Conservation (phyloP, 495 filamentous ascomycete species). For the Diplogelasinospora grovesii region DNA sequence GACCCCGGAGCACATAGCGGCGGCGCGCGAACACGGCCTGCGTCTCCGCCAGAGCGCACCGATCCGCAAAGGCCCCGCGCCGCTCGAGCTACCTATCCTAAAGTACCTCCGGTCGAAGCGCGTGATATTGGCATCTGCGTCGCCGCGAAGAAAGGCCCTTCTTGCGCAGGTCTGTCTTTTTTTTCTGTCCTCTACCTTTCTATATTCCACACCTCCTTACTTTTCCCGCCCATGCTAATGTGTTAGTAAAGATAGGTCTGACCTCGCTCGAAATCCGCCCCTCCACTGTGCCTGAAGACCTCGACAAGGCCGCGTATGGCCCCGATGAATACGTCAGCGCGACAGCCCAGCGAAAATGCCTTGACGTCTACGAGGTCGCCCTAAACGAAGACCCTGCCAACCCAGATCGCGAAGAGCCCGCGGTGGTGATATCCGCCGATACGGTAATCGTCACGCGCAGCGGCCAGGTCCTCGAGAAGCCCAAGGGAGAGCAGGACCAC, state of each 20-base stretch:
- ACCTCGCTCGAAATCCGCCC: slow-evolving; percentile 73
- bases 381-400: slow-evolving; percentile 37
- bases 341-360: slow-evolving; percentile 76
- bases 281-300: slow-evolving; percentile 72
- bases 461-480: slow-evolving; percentile 85
- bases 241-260: slow-evolving; percentile 54
- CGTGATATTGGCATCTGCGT: slow-evolving; percentile 81
- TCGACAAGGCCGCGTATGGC: slow-evolving; percentile 63
- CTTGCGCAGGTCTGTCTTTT: slow-evolving; percentile 49
- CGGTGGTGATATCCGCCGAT: slow-evolving; percentile 83
- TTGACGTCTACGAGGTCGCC: slow-evolving; percentile 66
- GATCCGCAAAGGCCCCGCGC: slow-evolving; percentile 36
- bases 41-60: slow-evolving; percentile 26
- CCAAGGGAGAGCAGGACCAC: slow-evolving; percentile 70
- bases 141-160: slow-evolving; percentile 75
- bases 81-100: slow-evolving; percentile 73
- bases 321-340: slow-evolving; percentile 87
- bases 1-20: slow-evolving; percentile 38
- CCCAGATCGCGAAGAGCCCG: slow-evolving; percentile 54
- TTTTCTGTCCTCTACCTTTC: slow-evolving; percentile 7
- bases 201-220: no score
- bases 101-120: slow-evolving; percentile 62
- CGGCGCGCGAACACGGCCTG: slow-evolving; percentile 33
- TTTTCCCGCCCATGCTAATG: background rate
- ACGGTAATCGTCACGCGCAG: slow-evolving; percentile 75